Percentiles rank a stretch among this genome's conserved stretches.
Conservation (phyloP, 208 protist species). For the Acanthamoeba pearcei region DNA sequence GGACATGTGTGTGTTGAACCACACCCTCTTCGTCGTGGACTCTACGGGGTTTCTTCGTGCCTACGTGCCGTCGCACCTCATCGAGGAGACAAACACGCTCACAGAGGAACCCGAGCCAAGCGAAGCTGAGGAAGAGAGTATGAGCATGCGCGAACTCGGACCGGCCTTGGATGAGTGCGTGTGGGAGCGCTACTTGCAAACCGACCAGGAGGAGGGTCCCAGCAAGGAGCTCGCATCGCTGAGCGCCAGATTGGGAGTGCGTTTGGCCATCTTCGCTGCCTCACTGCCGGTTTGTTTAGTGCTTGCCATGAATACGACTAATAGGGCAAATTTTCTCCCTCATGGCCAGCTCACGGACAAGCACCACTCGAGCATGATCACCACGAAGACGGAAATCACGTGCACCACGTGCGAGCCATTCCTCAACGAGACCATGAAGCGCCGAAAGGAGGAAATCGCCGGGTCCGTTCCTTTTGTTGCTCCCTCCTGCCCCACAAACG, state of each 20-base stretch:
- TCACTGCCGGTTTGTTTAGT: not conserved
- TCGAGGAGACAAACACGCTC: not conserved
- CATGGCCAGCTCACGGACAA: not conserved
- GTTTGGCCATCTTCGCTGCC: not conserved
- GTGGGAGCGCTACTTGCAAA: not conserved
- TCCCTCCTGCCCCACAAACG: not conserved
- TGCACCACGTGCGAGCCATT: constrained; percentile 2
- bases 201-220: not conserved
- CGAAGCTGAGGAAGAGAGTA: not conserved
- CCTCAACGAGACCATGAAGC: not conserved
- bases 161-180: not conserved
- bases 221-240: not conserved
- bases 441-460: not conserved
- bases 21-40: constrained; percentile 19
- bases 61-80: constrained; percentile 24
- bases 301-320: not conserved
- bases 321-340: too few relatives aligned
- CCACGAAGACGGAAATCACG: not conserved
- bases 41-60: not conserved
- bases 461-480: not conserved
- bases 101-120: not conserved
- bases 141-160: not conserved
- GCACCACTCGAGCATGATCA: not conserved
- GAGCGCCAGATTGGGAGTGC: not conserved
- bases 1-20: constrained; percentile 25